Evolutionary conservation across 2,329 filamentous ascomycete genomes (phyloP).

Genomic region (Cercospora zeae-maydis): DNA sequence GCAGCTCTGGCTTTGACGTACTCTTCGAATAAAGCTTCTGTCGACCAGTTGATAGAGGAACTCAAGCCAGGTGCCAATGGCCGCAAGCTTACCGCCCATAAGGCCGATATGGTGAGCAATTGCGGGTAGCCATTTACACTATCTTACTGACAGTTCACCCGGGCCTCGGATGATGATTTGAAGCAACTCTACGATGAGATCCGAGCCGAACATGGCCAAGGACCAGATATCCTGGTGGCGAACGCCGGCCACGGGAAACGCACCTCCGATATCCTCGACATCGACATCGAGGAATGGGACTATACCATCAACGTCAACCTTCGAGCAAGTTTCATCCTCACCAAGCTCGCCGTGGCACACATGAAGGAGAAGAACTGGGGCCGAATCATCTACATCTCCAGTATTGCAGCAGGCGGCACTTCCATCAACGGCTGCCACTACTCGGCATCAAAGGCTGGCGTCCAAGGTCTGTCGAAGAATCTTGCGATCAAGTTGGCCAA

Average conservation of each 20-base stretch:
- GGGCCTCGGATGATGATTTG: slow-evolving; percentile 51
- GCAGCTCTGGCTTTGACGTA: slow-evolving; percentile 59
- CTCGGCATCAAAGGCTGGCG: slow-evolving; percentile 41
- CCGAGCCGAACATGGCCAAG: slow-evolving; percentile 49
- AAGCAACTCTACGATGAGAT: slow-evolving; percentile 55
- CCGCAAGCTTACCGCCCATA: slow-evolving; percentile 52
- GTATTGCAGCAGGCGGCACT: slow-evolving; percentile 61
- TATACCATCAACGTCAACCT: slow-evolving; percentile 61
- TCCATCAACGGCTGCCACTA: slow-evolving; percentile 53
- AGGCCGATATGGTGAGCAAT: slow-evolving; percentile 50
- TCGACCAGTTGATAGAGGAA: slow-evolving; percentile 44
- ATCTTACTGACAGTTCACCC: neutral
- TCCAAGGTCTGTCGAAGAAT: slow-evolving; percentile 64
- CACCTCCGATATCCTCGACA: slow-evolving; percentile 50
- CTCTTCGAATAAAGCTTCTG: slow-evolving; percentile 48
- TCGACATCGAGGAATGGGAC: slow-evolving; percentile 63
- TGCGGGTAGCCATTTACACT: neutral
- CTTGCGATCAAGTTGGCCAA: slow-evolving; percentile 58
- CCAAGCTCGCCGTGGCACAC: slow-evolving; percentile 57
- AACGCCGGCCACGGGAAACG: slow-evolving; percentile 66
- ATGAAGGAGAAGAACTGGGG: slow-evolving; percentile 62
- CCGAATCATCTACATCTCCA: slow-evolving; percentile 61
- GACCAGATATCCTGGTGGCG: slow-evolving; percentile 60
- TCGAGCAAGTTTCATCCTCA: slow-evolving; percentile 60
- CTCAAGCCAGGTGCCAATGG: slow-evolving; percentile 25